Percentiles rank a stretch among this genome's conserved stretches.
These are phyloP conservation scores for Dacryopinax spathularia DNA, from an alignment of 768 basidiomycete genomes.

Conservation along the genomic window DNA sequence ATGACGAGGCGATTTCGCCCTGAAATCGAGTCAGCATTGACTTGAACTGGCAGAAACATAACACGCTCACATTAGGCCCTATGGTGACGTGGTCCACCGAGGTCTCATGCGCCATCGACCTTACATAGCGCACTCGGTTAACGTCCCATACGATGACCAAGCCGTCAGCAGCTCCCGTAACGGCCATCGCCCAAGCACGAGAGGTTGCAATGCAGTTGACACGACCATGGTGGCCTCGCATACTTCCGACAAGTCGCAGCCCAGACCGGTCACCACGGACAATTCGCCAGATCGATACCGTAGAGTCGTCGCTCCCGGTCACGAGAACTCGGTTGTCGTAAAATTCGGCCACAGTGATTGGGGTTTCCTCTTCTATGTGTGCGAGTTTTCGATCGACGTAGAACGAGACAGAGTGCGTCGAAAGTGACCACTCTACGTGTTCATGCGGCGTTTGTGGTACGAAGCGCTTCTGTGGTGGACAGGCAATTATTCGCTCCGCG, in stretches of 20 bases:
- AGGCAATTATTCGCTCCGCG: conserved; percentile 48
- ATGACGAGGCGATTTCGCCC: conserved; percentile 84
- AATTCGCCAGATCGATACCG: conserved; percentile 71
- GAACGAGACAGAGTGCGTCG: conserved; percentile 37
- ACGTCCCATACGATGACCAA: conserved; percentile 83
- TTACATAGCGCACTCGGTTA: conserved; percentile 64
- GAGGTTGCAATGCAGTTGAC: conserved; percentile 60
- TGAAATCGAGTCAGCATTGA: conserved; percentile 20
- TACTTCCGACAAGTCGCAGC: conserved; percentile 45
- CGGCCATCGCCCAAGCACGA: conserved; percentile 63
- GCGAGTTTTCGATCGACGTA: conserved; percentile 53
- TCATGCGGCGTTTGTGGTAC: conserved; percentile 51
- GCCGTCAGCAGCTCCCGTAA: conserved; percentile 77
- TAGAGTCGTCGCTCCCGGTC: conserved; percentile 67
- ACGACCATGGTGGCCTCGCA: conserved; percentile 63
- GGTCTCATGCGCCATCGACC: conserved; percentile 60
- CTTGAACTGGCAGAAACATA: not conserved
- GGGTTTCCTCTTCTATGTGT: conserved; percentile 62
- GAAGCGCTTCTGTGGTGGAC: conserved; percentile 41
- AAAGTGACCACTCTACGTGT: conserved; percentile 49
- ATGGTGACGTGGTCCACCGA: conserved; percentile 55
- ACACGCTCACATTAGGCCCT: conserved; percentile 18
- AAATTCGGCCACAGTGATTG: conserved; percentile 60
- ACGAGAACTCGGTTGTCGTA: conserved; percentile 59
- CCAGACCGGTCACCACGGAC: conserved; percentile 27